phyloP scores from a whole-genome alignment of 371 early-diverging fungal genomes.

The Caulochytrium protostelioides region DNA sequence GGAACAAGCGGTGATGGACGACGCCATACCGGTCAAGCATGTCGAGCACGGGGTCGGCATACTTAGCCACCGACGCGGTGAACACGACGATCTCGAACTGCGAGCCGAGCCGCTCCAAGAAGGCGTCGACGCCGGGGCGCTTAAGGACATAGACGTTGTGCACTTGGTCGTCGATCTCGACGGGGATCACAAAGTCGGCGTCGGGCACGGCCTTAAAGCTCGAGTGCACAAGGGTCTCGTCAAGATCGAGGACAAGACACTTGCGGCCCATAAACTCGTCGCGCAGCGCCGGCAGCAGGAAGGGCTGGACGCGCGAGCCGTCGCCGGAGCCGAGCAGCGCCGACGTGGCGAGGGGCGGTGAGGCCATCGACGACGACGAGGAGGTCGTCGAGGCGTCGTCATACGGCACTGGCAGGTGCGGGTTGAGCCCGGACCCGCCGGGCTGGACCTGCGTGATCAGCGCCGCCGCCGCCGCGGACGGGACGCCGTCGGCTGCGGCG shows the following conservation, averaged over 20 bases:
- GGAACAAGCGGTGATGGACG: constrained; percentile 73
- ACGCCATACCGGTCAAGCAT: constrained; percentile 64
- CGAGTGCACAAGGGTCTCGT: constrained; percentile 64
- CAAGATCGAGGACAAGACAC: constrained; percentile 68
- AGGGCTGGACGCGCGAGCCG: too few species aligned
- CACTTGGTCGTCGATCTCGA: constrained; percentile 68
- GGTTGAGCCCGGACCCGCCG: too few species aligned
- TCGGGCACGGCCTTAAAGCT: constrained; percentile 56
- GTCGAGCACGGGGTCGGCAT: constrained; percentile 90
- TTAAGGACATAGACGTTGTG: constrained; percentile 89
- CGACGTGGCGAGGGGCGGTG: too few species aligned
- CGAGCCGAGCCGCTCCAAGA: constrained; percentile 63
- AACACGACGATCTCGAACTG: constrained; percentile 85
- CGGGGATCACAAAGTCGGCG: constrained; percentile 71
- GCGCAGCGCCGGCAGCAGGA: too few species aligned
- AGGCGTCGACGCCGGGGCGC: constrained; percentile 83
- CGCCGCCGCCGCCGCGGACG: too few species aligned
- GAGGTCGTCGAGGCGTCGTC: too few species aligned
- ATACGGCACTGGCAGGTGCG: too few species aligned
- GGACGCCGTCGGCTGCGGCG: too few species aligned
- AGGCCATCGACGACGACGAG: too few species aligned
- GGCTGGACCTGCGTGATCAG: too few species aligned
- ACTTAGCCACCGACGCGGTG: constrained; percentile 87
- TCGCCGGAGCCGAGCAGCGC: too few species aligned
- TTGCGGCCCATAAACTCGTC: too few species aligned